Evolutionary conservation across 805 yeast species (phyloP), one percentile per base, ranked within the genome.

Genomic region (Kluyveromyces lactis): DNA sequence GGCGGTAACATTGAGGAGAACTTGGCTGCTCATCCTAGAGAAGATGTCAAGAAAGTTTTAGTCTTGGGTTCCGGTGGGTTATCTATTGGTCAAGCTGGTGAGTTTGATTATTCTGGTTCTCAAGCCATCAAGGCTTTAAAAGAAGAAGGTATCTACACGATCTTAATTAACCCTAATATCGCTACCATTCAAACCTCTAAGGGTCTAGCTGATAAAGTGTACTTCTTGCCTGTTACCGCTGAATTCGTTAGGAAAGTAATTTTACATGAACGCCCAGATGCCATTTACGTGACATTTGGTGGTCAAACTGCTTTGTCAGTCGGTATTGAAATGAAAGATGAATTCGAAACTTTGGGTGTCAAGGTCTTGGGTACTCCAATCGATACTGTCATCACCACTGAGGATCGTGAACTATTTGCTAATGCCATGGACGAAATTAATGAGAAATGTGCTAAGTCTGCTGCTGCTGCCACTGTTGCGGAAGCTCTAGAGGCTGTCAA

Each of bases 21-120:
- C 68, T 62, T 73, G 50, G 79, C 79, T 29, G 77, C 77, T 31
- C 79, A 79, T 55, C 96, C 96, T 55, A 76, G 76, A 54, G 83
- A 79, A 30, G 71, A 81, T 42, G 95, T 81, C 53, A 86, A 87
- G 74, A 92, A 92, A 68, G 96, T 87, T 24, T 75, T 87, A 50
- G 90, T 87, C 42, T 75, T 92, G 56, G 98, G 98, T 56, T 89
- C 97, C 38, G 98, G 98, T 71, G 98, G 98, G 62, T 73, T 92
- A 55, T 85, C 95, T 41, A 92, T 92, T 61, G 98, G 98, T 50
- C 98, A 92, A 71, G 98, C 98, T 48, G 98, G 98, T 66, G 98
- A 92, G 68, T 92, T 92, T 58, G 98, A 92, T 64, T 92, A 92
- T 69, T 87, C 97, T 33, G 98, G 98, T 58, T 86, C 96, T 41